phyloP scores from a whole-genome alignment of 495 filamentous ascomycete genomes.

The Penicillium diatomitis region DNA sequence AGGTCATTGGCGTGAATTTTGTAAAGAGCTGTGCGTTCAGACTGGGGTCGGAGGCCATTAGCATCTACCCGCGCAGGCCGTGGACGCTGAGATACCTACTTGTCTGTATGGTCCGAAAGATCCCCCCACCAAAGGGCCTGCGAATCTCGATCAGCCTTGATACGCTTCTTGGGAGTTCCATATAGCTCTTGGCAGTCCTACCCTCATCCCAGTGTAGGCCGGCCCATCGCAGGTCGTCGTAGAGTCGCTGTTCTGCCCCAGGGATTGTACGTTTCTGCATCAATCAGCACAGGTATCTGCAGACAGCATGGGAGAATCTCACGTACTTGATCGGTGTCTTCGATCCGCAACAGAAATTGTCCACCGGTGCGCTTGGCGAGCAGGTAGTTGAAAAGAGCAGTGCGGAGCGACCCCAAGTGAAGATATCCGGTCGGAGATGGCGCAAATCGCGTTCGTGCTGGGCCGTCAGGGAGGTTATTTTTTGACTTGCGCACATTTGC shows the following conservation, averaged over 20 bases:
- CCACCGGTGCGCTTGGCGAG: slow-evolving; percentile 80
- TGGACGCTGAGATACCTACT: slow-evolving; percentile 32
- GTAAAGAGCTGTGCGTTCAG: slow-evolving; percentile 71
- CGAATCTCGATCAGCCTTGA: slow-evolving; percentile 1
- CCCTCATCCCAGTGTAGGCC: slow-evolving; percentile 94
- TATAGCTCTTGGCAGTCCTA: slow-evolving; percentile 4
- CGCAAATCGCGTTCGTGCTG: slow-evolving; percentile 87
- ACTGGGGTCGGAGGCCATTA: slow-evolving; percentile 40
- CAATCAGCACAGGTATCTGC: slow-evolving; percentile 21
- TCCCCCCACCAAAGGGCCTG: slow-evolving; percentile 72
- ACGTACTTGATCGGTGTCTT: slow-evolving; percentile 89
- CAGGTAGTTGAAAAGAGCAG: slow-evolving; percentile 87
- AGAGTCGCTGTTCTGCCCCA: slow-evolving; percentile 67
- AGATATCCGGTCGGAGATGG: slow-evolving; percentile 92
- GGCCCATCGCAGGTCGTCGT: slow-evolving; percentile 76
- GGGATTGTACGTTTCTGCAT: slow-evolving; percentile 64
- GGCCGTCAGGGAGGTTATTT: slow-evolving; percentile 43
- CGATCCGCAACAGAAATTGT: slow-evolving; percentile 85
- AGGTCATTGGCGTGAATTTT: slow-evolving; percentile 60
- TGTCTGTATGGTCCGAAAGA: slow-evolving; percentile 80
- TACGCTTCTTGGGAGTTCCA: neutral
- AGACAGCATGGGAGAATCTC: neutral
- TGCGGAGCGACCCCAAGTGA: slow-evolving; percentile 84
- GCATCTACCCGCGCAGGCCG: neutral
- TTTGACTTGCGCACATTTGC: slow-evolving; percentile 22